Evolutionary conservation across 169 alveolate species (phyloP).

Genomic region (Eimeria sp.): DNA sequence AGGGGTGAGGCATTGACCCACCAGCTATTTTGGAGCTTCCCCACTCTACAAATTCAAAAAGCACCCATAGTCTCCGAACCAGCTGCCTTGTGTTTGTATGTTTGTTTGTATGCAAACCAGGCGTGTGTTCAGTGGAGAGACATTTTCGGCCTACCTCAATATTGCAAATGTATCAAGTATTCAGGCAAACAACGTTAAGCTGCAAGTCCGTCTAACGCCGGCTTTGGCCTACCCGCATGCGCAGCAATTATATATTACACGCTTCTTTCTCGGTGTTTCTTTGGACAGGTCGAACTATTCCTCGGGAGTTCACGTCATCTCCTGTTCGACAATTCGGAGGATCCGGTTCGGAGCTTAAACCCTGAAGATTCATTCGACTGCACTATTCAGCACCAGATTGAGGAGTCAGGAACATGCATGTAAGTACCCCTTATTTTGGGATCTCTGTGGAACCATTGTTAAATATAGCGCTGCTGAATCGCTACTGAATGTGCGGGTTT

Average conservation of each 20-base stretch:
- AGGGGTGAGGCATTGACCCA: slow-evolving; percentile 60
- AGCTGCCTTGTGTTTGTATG: neutral
- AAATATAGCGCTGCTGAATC: neutral
- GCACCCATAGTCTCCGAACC: neutral
- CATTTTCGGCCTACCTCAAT: slow-evolving; percentile 78
- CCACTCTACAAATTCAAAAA: neutral
- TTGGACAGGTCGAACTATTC: slow-evolving; percentile 74
- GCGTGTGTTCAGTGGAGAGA: slow-evolving; percentile 81
- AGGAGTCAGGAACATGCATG: slow-evolving; percentile 79
- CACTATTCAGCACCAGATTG: slow-evolving; percentile 71
- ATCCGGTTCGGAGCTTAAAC: slow-evolving; percentile 65
- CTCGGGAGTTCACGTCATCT: slow-evolving; percentile 58
- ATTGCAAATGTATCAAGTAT: slow-evolving; percentile 61
- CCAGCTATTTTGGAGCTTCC: neutral
- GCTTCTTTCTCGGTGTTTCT: neutral
- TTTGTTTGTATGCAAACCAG: neutral
- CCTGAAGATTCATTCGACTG: slow-evolving; percentile 81
- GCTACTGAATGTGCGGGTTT: neutral
- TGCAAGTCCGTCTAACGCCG: slow-evolving; percentile 60
- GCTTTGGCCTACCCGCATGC: neutral
- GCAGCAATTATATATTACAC: neutral
- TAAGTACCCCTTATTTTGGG: neutral
- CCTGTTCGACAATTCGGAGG: slow-evolving; percentile 78
- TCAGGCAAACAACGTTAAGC: slow-evolving; percentile 75
- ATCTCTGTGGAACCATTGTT: neutral